Base-by-base conservation (phyloP, 192 early-diverging fungal genomes). In the Gonapodya prolifera region DNA sequence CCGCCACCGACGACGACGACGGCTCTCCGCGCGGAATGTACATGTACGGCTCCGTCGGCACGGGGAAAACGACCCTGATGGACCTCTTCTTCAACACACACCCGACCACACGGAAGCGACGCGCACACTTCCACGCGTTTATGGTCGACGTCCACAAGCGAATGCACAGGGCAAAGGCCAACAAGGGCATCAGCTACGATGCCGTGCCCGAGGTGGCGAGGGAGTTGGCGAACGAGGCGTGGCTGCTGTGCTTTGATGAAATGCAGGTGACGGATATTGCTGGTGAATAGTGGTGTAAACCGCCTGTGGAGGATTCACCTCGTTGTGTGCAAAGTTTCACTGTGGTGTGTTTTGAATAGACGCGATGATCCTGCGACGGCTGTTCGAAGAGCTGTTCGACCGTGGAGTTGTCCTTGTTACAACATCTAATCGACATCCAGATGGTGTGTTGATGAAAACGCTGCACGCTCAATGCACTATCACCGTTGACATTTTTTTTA, bases 191-290 rank as follows among this genome's bases (percentile, higher is more conserved):
- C 71, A 34, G 23, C 2, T 80, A 85, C 36, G 93, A 95, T 78
- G 89, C 92, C 1, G 83, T 95, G 1, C 87, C 89, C 0, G 83
- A 84, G 0, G 88, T 99, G 74, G 94, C 97, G 0, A 85, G 87
- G 30, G 92, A 95, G 32, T 82, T 99, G 31, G 91, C 93, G 18
- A 85, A 85, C 32, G 89, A 94, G 31, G 91, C 94, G 1, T 90
- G 92, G 81, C 88, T 99, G 0, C 83, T 98, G 1, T 99, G 97
- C 80, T 94, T 98, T 85, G 96, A 98, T 78, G 96, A 99, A 81
- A 92, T 99, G 74, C 94, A 95, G 79, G 97, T 99, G 2, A 99
- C 97, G 0, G 95, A 99, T 81, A 98, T 99, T 78, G 94, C 93
- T 1, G 71, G 71, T 73, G 71, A 18, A 73, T 16, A 32, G 31